phyloP scores from a whole-genome alignment of 2,329 filamentous ascomycete genomes.

The Arthrobotrys conoides region DNA sequence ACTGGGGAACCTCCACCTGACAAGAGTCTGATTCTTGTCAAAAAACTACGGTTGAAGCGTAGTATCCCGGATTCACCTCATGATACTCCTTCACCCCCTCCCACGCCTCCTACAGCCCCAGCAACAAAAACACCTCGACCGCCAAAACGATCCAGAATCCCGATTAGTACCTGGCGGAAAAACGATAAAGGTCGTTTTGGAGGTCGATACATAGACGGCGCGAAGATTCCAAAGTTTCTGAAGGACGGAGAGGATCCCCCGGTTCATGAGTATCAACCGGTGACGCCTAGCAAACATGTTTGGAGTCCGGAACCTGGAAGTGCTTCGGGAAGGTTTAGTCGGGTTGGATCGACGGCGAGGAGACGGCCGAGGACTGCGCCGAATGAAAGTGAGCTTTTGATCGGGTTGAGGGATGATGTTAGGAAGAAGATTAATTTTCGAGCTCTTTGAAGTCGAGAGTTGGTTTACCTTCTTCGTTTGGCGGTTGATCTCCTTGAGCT shows the following conservation, averaged over 20 bases:
- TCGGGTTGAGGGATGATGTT: constrained; percentile 19
- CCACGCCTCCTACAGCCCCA: no score
- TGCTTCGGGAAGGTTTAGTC: constrained; percentile 1
- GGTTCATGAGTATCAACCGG: neutral
- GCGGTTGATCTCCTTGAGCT: neutral
- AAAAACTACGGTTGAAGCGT: neutral
- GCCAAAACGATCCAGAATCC: neutral
- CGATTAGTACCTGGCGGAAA: neutral
- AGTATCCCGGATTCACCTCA: neutral
- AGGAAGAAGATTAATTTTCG: constrained; percentile 17
- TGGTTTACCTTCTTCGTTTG: no score
- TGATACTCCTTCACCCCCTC: neutral
- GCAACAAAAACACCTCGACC: neutral
- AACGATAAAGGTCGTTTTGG: neutral
- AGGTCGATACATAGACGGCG: neutral
- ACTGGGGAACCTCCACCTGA: neutral
- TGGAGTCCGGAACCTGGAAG: neutral
- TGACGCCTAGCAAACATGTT: neutral
- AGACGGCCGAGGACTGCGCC: constrained; percentile 18
- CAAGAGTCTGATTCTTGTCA: neutral
- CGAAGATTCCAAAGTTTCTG: constrained; percentile 32
- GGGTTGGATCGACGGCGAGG: neutral
- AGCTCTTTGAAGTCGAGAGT: neutral
- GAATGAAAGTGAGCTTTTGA: constrained; percentile 2
- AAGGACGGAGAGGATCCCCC: constrained; percentile 4